phyloP scores from a whole-genome alignment of 179 eudicot genomes.

The Corrigiola litoralis region DNA sequence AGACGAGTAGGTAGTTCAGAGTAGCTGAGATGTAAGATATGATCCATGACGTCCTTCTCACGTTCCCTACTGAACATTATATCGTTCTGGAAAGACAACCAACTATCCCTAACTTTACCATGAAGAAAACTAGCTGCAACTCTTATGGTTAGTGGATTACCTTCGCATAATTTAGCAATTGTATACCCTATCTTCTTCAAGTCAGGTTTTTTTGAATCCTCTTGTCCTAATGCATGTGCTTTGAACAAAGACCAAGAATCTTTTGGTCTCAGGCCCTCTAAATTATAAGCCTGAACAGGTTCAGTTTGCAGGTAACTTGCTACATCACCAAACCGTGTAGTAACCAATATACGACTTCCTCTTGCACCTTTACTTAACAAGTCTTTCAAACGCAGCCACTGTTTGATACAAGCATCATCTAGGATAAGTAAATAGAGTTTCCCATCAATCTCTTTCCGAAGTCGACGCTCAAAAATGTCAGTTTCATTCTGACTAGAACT shows the following conservation, averaged over 20 bases:
- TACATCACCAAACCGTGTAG: not conserved
- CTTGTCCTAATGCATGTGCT: conserved; percentile 1
- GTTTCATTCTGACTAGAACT: not conserved
- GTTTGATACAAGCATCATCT: conserved; percentile 26
- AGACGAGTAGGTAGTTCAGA: conserved; percentile 22
- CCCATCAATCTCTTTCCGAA: conserved; percentile 12
- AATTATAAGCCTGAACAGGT: not conserved
- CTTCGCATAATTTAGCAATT: conserved; percentile 10
- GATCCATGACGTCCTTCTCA: not conserved
- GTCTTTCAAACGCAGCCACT: conserved; percentile 9
- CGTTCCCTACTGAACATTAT: not conserved
- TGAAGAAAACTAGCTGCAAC: conserved; percentile 16
- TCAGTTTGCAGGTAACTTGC: conserved; percentile 2
- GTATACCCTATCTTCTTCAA: not conserved
- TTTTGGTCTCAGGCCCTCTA: not conserved
- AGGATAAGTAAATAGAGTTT: conserved; percentile 28
- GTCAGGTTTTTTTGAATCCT: not conserved
- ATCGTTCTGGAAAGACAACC: not conserved
- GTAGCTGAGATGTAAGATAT: conserved; percentile 21
- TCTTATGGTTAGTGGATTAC: conserved; percentile 17
- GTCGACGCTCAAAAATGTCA: conserved; percentile 9
- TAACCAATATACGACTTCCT: conserved; percentile 29
- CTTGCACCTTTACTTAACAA: conserved; percentile 16
- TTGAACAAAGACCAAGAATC: conserved; percentile 18
- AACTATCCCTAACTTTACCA: not conserved